A percentile compares a stretch with the other conserved stretches of the same genome.
Conservation (phyloP, 2,329 filamentous ascomycete genomes). For the Aspergillus unguis region DNA sequence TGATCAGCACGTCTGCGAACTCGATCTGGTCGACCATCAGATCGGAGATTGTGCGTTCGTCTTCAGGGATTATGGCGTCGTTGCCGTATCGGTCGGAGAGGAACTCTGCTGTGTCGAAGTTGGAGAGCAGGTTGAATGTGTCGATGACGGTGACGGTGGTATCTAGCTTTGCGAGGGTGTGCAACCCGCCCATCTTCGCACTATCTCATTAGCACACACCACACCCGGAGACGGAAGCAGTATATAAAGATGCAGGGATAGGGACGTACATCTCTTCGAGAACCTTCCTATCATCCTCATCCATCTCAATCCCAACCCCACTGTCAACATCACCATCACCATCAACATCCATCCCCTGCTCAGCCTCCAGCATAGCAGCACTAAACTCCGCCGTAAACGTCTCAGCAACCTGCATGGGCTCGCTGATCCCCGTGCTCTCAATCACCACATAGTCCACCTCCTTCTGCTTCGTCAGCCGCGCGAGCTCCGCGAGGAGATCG, state of each 20-base stretch:
- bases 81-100: constrained; percentile 59
- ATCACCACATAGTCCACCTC: constrained; percentile 69
- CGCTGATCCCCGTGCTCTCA: constrained; percentile 69
- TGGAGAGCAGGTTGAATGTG: constrained; percentile 67
- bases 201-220: constrained; percentile 23
- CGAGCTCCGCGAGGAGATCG: constrained; percentile 67
- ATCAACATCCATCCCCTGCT: constrained; percentile 43
- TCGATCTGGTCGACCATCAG: constrained; percentile 76
- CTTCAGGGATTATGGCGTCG: constrained; percentile 62
- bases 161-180: constrained; percentile 64
- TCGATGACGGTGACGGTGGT: constrained; percentile 72
- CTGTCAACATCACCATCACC: too few relatives aligned
- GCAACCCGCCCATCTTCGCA: constrained; percentile 59
- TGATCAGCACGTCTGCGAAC: constrained; percentile 68
- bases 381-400: constrained; percentile 62
- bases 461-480: constrained; percentile 59
- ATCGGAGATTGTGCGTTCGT: constrained; percentile 70
- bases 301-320: constrained; percentile 36
- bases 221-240: too few relatives aligned
- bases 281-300: constrained; percentile 45
- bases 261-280: constrained; percentile 46
- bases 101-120: constrained; percentile 68
- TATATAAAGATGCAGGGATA: constrained; percentile 1
- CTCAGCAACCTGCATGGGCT: constrained; percentile 71
- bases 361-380: constrained; percentile 45